Evolutionary conservation across 2,329 filamentous ascomycete genomes (phyloP), one percentile per base, ranked within the genome.

Genomic region (Colletotrichum shisoi): DNA sequence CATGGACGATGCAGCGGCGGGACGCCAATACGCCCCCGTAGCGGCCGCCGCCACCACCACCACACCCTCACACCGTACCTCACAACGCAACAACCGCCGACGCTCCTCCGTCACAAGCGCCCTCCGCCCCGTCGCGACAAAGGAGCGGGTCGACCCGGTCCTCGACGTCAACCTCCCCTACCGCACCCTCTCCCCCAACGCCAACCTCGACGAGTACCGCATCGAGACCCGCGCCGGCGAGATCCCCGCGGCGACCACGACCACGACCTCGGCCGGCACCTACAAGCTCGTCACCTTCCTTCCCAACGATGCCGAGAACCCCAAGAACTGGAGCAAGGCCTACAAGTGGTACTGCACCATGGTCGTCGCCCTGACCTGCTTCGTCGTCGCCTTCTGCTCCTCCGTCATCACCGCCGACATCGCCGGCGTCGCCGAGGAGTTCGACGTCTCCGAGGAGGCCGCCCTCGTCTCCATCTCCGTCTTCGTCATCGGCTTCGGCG

Each of bases 321-420:
- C 92, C 0, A 94, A 94, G 83, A 95, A 94, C 77, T 95, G 91
- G 91, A 87, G 85, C 63, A 93, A 92, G 76, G 81, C 79, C 1
- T 90, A 82, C 76, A 95, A 94, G 78, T 94, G 92, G 91, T 92
- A 89, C 73, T 89, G 87, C 74, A 97, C 93, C 27, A 93, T 96
- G 89, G 87, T 92, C 17, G 92, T 96, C 0, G 91, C 93, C 1
- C 70, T 86, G 24, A 91, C 89, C 1, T 92, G 90, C 73, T 92
- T 93, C 74, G 88, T 91, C 46, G 90, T 92, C 51, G 89, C 90
- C 0, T 87, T 92, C 64, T 82, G 83, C 27, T 92, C 89, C 56
- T 87, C 88, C 58, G 89, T 96, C 71, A 89, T 96, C 74, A 96
- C 93, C 0, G 87, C 92, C 12, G 90, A 93, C 74, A 81, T 96